Evolutionary conservation across 1,284 basidiomycete species (phyloP).

Genomic region (Volvariella surrecta): DNA sequence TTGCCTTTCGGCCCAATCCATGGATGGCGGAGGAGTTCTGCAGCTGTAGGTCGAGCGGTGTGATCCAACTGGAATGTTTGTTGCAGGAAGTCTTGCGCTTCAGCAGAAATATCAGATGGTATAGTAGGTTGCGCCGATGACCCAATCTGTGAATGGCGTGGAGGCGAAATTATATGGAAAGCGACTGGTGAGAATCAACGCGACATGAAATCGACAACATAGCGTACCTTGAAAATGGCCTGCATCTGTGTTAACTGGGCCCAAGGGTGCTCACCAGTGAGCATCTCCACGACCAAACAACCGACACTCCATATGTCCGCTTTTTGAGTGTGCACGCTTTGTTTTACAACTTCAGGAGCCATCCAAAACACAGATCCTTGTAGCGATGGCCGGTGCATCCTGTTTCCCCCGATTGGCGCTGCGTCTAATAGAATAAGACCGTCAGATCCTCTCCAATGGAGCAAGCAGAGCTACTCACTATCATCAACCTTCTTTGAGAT

Average conservation of each 20-base stretch:
- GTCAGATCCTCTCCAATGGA: conserved; percentile 4
- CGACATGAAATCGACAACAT: neutral
- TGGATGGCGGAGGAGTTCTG: conserved; percentile 64
- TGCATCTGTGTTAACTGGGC: conserved; percentile 98
- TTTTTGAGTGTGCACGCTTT: conserved; percentile 88
- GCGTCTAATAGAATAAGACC: neutral
- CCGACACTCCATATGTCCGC: conserved; percentile 99
- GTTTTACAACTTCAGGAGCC: conserved; percentile 98
- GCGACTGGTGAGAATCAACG: conserved; percentile 1
- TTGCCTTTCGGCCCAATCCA: conserved; percentile 51
- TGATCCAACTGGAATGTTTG: conserved; percentile 84
- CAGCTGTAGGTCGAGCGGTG: conserved; percentile 73
- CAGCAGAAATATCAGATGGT: conserved; percentile 81
- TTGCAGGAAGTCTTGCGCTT: conserved; percentile 79
- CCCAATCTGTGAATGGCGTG: conserved; percentile 90
- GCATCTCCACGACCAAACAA: conserved; percentile 97
- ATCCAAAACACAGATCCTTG: conserved; percentile 99
- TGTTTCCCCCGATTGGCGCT: conserved; percentile 75
- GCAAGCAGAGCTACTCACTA: conserved; percentile 48
- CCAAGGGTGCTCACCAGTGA: conserved; percentile 97
- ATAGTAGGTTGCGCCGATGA: conserved; percentile 77
- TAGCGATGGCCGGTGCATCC: conserved; percentile 81
- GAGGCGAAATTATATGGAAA: no score
- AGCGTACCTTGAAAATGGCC: conserved; percentile 84
- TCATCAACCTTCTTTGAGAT: conserved; percentile 98